These are phyloP conservation scores for Gaeumannomyces tritici DNA, from an alignment of 2,329 filamentous ascomycete species.

Conservation along the genomic window DNA sequence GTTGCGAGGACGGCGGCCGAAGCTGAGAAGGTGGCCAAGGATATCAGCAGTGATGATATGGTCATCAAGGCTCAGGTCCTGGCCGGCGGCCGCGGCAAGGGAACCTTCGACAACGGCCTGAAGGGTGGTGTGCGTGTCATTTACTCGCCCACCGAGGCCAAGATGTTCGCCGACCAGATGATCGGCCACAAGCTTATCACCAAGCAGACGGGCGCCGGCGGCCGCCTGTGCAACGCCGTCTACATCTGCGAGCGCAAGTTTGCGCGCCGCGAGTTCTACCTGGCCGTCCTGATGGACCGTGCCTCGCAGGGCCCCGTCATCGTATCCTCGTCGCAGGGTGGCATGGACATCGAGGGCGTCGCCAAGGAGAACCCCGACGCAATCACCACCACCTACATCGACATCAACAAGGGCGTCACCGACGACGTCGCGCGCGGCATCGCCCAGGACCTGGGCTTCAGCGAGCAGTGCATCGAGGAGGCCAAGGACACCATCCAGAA, in stretches of 20 bases:
- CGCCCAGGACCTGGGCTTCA: conserved; percentile 89
- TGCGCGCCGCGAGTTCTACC: conserved; percentile 96
- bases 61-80: conserved; percentile 99
- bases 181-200: conserved; percentile 99
- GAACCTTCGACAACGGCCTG: conserved; percentile 93
- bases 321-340: conserved; percentile 94
- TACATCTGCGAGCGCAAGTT: conserved; percentile 99
- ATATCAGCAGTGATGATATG: conserved; percentile 90
- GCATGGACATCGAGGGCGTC: conserved; percentile 98
- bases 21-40: conserved; percentile 84
- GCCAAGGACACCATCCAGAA: conserved; percentile 97
- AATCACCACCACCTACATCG: conserved; percentile 86
- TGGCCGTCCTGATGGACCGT: conserved; percentile 97
- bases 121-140: conserved; percentile 98
- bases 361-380: conserved; percentile 96
- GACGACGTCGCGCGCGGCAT: conserved; percentile 90
- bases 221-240: conserved; percentile 91
- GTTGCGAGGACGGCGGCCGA: conserved; percentile 77
- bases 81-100: conserved; percentile 95
- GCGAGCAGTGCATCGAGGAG: conserved; percentile 91
- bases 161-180: conserved; percentile 99
- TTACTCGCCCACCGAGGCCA: conserved; percentile 92
- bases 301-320: conserved; percentile 85
- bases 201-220: conserved; percentile 93
- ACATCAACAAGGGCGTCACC: conserved; percentile 91